phyloP scores from a whole-genome alignment of 805 yeast species.

The Phaffomyces thermotolerans region DNA sequence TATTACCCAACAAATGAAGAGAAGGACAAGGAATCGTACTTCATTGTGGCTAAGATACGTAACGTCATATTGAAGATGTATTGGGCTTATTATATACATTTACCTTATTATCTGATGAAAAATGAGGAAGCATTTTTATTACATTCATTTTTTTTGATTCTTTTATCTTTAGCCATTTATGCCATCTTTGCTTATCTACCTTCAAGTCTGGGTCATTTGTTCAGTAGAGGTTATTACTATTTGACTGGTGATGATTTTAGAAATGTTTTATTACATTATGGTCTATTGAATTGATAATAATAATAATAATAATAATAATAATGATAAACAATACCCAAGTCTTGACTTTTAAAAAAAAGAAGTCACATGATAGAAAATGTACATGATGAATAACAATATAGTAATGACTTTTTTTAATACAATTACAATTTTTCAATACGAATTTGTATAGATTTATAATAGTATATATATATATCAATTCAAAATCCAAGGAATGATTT shows the following conservation, averaged over 20 bases:
- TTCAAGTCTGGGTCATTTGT: slow-evolving; percentile 16
- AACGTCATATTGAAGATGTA: slow-evolving; percentile 27
- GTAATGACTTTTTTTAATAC: no score
- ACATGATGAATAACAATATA: no score
- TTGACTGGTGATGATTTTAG: slow-evolving; percentile 28
- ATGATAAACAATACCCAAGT: no score
- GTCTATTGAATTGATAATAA: slow-evolving; percentile 1
- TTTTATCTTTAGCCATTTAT: slow-evolving; percentile 32
- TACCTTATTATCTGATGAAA: slow-evolving; percentile 39
- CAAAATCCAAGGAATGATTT: slow-evolving; percentile 16
- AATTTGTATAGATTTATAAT: not conserved
- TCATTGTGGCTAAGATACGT: slow-evolving; percentile 21
- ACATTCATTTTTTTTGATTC: slow-evolving; percentile 30
- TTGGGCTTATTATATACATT: slow-evolving; percentile 39
- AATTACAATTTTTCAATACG: no score
- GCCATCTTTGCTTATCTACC: slow-evolving; percentile 30
- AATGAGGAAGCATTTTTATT: slow-evolving; percentile 33
- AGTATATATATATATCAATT: not conserved
- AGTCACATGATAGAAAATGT: no score
- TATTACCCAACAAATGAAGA: slow-evolving; percentile 25
- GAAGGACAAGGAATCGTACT: slow-evolving; percentile 19
- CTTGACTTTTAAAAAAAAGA: no score
- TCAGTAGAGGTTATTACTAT: slow-evolving; percentile 25
- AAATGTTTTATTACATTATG: slow-evolving; percentile 13
- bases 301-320: no score